A percentile compares a stretch with the other conserved stretches of the same genome.
phyloP scores from a whole-genome alignment of 2,329 filamentous ascomycete species.

The Hymenoscyphus linearis region DNA sequence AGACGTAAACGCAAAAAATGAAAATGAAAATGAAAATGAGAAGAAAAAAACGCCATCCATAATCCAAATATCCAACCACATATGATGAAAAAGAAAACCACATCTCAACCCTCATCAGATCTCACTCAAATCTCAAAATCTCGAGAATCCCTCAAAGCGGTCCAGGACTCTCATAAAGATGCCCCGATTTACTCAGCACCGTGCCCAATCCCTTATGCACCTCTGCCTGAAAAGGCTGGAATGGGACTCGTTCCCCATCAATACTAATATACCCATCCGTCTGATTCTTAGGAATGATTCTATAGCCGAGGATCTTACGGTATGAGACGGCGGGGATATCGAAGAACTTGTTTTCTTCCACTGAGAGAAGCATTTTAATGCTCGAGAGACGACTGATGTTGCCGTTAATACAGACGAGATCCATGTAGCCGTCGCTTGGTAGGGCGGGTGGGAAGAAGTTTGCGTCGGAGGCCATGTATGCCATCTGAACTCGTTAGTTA shows the following conservation, averaged over 20 bases:
- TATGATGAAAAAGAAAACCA: slow-evolving; percentile 2
- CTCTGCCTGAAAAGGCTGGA: slow-evolving; percentile 87
- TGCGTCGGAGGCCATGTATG: slow-evolving; percentile 79
- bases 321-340: slow-evolving; percentile 74
- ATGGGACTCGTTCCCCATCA: slow-evolving; percentile 83
- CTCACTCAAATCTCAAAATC: not conserved
- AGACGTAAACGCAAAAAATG: not conserved
- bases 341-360: slow-evolving; percentile 72
- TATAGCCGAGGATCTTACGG: slow-evolving; percentile 80
- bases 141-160: slow-evolving; percentile 11
- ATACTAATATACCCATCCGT: slow-evolving; percentile 84
- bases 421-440: slow-evolving; percentile 78
- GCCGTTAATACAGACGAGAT: slow-evolving; percentile 76
- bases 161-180: slow-evolving; percentile 62
- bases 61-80: not conserved
- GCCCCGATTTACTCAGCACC: slow-evolving; percentile 70
- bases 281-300: slow-evolving; percentile 70
- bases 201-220: slow-evolving; percentile 77
- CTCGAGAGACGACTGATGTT: slow-evolving; percentile 63
- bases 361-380: slow-evolving; percentile 62
- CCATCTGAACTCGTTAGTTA: slow-evolving; percentile 56
- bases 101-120: slow-evolving; percentile 7
- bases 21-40: not conserved
- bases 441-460: slow-evolving; percentile 85
- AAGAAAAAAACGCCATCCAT: not conserved